These are phyloP conservation scores for Discostella stelligeroides DNA, from an alignment of 108 stramenopile species.

Conservation along the genomic window DNA sequence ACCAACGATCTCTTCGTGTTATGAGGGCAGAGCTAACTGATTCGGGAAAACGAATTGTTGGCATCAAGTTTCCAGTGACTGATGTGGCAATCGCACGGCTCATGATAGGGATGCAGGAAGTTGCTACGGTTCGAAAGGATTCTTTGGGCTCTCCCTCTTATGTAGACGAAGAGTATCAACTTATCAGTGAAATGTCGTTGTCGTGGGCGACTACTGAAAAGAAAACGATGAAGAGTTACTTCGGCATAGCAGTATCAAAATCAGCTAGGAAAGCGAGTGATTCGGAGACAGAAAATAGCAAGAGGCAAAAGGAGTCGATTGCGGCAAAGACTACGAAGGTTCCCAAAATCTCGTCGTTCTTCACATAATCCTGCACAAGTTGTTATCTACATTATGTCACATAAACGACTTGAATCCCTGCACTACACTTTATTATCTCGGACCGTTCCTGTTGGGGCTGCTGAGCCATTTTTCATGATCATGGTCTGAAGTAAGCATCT, in stretches of 20 bases:
- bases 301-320: slow-evolving; percentile 1
- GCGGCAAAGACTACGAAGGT: slow-evolving; percentile 5
- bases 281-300: slow-evolving; percentile 7
- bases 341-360: slow-evolving; percentile 21
- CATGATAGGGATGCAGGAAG: slow-evolving; percentile 27
- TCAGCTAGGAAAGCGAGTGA: slow-evolving; percentile 1
- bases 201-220: slow-evolving; percentile 51
- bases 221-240: slow-evolving; percentile 67
- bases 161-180: slow-evolving; percentile 42
- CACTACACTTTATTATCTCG: too few relatives aligned
- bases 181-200: slow-evolving; percentile 42
- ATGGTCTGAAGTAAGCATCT: too few relatives aligned
- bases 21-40: slow-evolving; percentile 46
- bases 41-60: slow-evolving; percentile 47
- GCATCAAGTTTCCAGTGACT: slow-evolving; percentile 60
- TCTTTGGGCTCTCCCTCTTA: slow-evolving; percentile 22
- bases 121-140: slow-evolving; percentile 20
- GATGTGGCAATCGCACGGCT: slow-evolving; percentile 42
- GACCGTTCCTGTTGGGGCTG: too few relatives aligned
- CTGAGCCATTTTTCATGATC: too few relatives aligned
- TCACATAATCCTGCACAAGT: too few relatives aligned
- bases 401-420: too few relatives aligned
- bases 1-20: slow-evolving; percentile 51
- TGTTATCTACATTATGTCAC: too few relatives aligned
- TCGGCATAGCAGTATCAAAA: slow-evolving; percentile 25